Evolutionary conservation across 2,329 filamentous ascomycete species (phyloP).

Genomic region (Colletotrichum lini): DNA sequence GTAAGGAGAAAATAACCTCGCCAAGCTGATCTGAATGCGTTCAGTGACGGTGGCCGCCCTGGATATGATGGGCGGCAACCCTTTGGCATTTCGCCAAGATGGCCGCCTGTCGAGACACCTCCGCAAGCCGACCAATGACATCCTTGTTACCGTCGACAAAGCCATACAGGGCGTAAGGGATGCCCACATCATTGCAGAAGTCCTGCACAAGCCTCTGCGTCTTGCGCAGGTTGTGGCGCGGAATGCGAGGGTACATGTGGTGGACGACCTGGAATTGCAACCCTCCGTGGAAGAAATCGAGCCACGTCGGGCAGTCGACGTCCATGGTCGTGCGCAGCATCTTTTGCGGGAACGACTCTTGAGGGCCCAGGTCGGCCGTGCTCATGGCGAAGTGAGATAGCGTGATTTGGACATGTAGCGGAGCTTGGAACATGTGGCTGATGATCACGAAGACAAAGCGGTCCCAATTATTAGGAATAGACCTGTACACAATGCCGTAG

Average conservation of each 20-base stretch:
- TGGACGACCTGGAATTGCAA: conserved; percentile 93
- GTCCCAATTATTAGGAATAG: conserved; percentile 77
- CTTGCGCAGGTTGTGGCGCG: conserved; percentile 84
- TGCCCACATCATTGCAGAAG: conserved; percentile 85
- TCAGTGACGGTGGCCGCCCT: conserved; percentile 40
- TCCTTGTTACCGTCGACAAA: conserved; percentile 88
- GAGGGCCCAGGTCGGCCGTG: conserved; percentile 85
- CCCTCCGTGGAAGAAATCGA: conserved; percentile 91
- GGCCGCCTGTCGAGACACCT: conserved; percentile 84
- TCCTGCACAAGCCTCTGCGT: conserved; percentile 83
- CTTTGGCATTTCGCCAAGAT: conserved; percentile 83
- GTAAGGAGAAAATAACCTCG: background rate
- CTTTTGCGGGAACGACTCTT: conserved; percentile 90
- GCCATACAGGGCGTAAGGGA: conserved; percentile 88
- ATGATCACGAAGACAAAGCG: conserved; percentile 83
- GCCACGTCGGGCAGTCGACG: conserved; percentile 87
- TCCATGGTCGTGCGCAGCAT: conserved; percentile 97
- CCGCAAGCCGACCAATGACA: conserved; percentile 81
- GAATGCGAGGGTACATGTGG: conserved; percentile 87
- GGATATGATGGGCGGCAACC: conserved; percentile 52
- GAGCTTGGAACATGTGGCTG: conserved; percentile 85
- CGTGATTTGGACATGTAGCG: conserved; percentile 90
- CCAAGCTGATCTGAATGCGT: background rate
- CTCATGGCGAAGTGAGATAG: conserved; percentile 96
- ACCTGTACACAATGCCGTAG: conserved; percentile 82